Evolutionary conservation across 140 eudicot genomes (phyloP).

Genomic region (Ambrosia hybrid): DNA sequence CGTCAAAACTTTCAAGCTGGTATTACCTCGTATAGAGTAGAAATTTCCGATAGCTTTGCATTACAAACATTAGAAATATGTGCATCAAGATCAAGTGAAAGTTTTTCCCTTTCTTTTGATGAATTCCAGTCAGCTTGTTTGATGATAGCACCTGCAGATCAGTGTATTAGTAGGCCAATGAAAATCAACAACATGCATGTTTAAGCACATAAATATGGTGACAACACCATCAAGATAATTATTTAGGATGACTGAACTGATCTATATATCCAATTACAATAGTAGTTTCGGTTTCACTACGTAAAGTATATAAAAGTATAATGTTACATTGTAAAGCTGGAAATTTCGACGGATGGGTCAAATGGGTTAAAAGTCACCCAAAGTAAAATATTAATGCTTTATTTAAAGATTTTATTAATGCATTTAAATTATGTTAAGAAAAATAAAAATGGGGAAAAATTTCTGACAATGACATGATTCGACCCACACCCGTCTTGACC

Average conservation of each 20-base stretch:
- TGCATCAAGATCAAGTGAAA: conserved; percentile 61
- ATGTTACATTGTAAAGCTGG: neutral
- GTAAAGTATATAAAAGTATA: neutral
- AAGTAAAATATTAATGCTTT: neutral
- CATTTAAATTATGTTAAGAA: neutral
- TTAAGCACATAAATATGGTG: neutral
- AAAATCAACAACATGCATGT: conserved; percentile 1
- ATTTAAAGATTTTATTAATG: neutral
- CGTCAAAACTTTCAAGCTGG: conserved; percentile 2
- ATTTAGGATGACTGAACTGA: neutral
- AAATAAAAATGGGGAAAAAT: too few relatives aligned
- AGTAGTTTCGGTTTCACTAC: too few relatives aligned
- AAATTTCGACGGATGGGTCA: neutral
- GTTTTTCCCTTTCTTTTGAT: conserved; percentile 60
- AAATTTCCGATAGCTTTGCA: conserved; percentile 47
- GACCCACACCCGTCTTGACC: neutral
- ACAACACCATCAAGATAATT: neutral
- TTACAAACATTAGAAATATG: conserved; percentile 43
- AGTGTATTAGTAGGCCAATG: conserved; percentile 7
- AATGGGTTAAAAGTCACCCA: neutral
- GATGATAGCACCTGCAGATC: conserved; percentile 47
- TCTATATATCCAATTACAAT: too few relatives aligned
- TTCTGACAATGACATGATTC: neutral
- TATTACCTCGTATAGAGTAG: conserved; percentile 52
- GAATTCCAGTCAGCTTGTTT: conserved; percentile 65